Evolutionary conservation across 345 rosid species (phyloP).

Genomic region (Linum usitatissimum): DNA sequence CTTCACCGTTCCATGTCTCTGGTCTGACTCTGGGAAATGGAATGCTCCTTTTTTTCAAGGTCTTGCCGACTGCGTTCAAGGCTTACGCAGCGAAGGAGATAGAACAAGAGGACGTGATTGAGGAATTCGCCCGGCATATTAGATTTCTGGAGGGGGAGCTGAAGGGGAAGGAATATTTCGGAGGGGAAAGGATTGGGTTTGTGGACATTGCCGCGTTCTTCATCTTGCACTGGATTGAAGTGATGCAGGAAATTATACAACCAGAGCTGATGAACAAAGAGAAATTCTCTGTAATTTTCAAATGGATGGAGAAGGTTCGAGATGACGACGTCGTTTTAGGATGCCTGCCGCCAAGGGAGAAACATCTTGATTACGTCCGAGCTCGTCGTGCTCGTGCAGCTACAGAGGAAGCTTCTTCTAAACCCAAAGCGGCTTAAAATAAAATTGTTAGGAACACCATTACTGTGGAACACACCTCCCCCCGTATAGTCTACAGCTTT

Average conservation of each 20-base stretch:
- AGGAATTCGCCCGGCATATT: constrained; percentile 12
- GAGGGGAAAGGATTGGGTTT: constrained; percentile 16
- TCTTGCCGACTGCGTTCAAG: not conserved
- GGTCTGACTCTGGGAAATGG: too few species aligned
- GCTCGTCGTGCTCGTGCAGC: not conserved
- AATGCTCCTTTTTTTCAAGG: too few species aligned
- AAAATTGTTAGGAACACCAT: too few species aligned
- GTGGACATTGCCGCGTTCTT: constrained; percentile 7
- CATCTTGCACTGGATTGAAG: constrained; percentile 10
- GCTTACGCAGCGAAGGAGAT: not conserved
- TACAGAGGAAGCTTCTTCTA: not conserved
- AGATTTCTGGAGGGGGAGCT: constrained; percentile 17
- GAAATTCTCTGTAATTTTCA: constrained; percentile 8
- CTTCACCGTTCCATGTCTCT: too few species aligned
- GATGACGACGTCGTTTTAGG: constrained; percentile 9
- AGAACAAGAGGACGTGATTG: constrained; percentile 10
- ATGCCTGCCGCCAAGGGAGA: constrained; percentile 16
- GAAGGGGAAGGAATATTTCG: constrained; percentile 15
- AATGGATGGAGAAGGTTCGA: constrained; percentile 16
- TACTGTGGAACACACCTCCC: too few species aligned
- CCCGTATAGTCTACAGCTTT: too few species aligned
- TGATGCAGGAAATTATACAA: constrained; percentile 9
- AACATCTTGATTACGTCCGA: constrained; percentile 7
- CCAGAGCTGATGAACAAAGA: constrained; percentile 1
- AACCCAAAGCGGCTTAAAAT: too few species aligned